Evolutionary conservation across 148 eudicot genomes (phyloP).

Genomic region (Chenopodium suecicum): DNA sequence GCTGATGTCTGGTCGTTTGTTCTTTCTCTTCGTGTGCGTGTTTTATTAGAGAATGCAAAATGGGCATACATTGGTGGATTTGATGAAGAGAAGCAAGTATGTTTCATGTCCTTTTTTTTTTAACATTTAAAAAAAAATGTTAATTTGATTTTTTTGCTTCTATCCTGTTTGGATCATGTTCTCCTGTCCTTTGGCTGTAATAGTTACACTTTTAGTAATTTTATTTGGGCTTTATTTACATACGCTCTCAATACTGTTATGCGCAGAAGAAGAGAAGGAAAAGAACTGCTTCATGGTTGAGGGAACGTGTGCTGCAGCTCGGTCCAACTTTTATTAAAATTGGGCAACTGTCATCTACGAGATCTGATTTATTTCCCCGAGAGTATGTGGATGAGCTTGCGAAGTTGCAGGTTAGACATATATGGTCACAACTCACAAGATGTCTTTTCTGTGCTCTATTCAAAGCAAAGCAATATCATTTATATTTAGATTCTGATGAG

Average conservation of each 20-base stretch:
- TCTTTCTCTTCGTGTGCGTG: conserved; percentile 86
- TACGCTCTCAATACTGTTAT: neutral
- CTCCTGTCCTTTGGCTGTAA: neutral
- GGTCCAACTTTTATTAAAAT: conserved; percentile 96
- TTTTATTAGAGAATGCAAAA: conserved; percentile 84
- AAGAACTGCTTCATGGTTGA: conserved; percentile 87
- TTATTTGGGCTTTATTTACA: conserved; percentile 4
- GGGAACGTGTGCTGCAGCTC: conserved; percentile 89
- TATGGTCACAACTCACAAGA: neutral
- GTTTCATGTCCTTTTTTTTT: conserved; percentile 12
- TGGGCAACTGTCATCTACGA: conserved; percentile 88
- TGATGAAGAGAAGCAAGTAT: conserved; percentile 81
- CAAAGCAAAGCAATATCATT: neutral
- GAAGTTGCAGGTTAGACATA: conserved; percentile 78
- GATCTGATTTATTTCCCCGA: conserved; percentile 91
- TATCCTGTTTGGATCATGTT: neutral
- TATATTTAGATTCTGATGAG: neutral
- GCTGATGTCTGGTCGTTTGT: conserved; percentile 95
- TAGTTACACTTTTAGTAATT: neutral
- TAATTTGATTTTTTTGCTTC: neutral
- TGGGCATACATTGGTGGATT: conserved; percentile 86
- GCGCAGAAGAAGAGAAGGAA: conserved; percentile 61
- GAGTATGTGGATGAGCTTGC: conserved; percentile 97
- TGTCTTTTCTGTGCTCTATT: neutral
- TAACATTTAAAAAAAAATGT: neutral